Base-by-base conservation (phyloP, 2,329 filamentous ascomycete species). In the Balansia obtecta region DNA sequence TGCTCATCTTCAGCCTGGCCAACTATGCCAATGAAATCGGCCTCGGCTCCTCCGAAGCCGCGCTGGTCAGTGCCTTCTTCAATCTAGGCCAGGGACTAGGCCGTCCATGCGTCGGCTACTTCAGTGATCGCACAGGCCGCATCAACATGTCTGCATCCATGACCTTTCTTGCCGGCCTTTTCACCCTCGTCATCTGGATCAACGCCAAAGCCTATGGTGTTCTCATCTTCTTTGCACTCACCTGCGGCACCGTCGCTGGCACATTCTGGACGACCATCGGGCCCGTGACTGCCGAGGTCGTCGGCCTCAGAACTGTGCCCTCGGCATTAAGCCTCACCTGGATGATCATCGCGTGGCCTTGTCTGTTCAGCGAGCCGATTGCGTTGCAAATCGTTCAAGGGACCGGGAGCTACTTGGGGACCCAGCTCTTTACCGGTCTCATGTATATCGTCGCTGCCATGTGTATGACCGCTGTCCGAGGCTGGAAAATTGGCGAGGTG, bases 1-100 rank as follows among this genome's bases (percentile, higher is more conserved):
- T 88, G 4, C 72, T 89, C n/a, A 74, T 89, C 43, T 91, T 89
- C 65, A 85, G 80, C 11, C 68, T 90, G 44, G 81, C 86, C 13
- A 86, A 83, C 61, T 91, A 88, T 60, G 83, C 83, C 38, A 74
- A 77, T 50, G 75, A 74, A 4, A 77, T 89, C 42, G 86, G 86
- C 1, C 74, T 89, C 32, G 72, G 73, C 1, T 71, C 84, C 2
- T 72, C 76, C 5, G 80, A 90, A 59, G 86, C 83, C 7, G 81
- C 82, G 0, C 71, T 88, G 15, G 73, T 88, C 44, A 83, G 80
- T n/a, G 86, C 86, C 4, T 65, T 89, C 38, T 75, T 90, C 57
- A 90, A 88, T 61, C 61, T 80, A n/a, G 72, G 73, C 0, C 79
- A 82, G 61, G 84, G 75, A 2, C 53, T 89, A 11, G 86, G 86